These are phyloP conservation scores for Aspergillus tubingensis DNA, from an alignment of 2,329 filamentous ascomycete species.

Conservation along the genomic window DNA sequence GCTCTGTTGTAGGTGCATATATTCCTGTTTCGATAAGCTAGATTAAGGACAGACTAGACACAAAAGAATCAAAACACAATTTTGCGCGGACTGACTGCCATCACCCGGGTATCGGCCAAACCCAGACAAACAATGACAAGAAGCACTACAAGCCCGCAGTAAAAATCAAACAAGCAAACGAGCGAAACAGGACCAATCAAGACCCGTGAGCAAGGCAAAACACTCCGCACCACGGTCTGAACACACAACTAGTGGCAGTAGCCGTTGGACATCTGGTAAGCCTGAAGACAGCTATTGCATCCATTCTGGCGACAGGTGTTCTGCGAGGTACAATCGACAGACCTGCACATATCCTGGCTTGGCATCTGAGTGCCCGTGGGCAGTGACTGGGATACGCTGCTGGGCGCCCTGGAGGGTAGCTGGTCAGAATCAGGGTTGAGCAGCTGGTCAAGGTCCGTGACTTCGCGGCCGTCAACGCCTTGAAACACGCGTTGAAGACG, in stretches of 20 bases:
- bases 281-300: background rate
- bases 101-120: background rate
- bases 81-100: background rate
- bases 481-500: background rate
- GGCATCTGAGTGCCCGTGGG: background rate
- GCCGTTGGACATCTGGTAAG: background rate
- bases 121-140: background rate
- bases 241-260: background rate
- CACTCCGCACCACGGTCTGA: background rate
- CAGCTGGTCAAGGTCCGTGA: background rate
- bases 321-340: background rate
- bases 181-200: background rate
- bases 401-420: background rate
- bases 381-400: background rate
- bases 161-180: background rate
- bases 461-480: background rate
- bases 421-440: background rate
- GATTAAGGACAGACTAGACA: background rate
- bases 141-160: background rate
- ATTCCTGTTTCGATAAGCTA: background rate
- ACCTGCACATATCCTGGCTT: background rate
- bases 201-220: background rate
- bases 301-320: background rate
- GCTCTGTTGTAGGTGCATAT: background rate
- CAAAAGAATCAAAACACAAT: background rate